Percentiles rank a stretch among this genome's conserved stretches.
Conservation (phyloP, 2,329 filamentous ascomycete genomes). For the Dactylella cylindrospora region DNA sequence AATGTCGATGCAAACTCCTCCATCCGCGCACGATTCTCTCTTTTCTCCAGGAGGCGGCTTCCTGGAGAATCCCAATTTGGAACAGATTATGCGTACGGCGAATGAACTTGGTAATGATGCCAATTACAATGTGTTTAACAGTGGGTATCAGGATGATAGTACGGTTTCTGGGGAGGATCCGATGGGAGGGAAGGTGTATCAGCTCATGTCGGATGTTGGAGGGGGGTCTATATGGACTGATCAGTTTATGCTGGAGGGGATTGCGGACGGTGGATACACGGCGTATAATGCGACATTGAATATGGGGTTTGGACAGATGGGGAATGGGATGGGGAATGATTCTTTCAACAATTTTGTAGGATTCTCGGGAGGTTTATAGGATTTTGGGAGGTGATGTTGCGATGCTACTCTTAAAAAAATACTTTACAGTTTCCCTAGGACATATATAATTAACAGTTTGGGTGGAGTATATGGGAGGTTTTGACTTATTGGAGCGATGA, state of each 20-base stretch:
- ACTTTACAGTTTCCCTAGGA: too few species aligned
- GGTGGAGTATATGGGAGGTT: conserved; percentile 18
- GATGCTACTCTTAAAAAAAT: too few species aligned
- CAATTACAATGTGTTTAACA: conserved; percentile 40
- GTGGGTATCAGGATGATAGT: conserved; percentile 32
- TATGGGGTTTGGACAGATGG: conserved; percentile 20
- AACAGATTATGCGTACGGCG: conserved; percentile 40
- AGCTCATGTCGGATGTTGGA: conserved; percentile 41
- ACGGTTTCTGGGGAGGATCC: conserved; percentile 19
- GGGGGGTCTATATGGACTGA: conserved; percentile 38
- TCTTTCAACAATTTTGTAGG: conserved; percentile 41
- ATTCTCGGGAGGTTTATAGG: conserved; percentile 35
- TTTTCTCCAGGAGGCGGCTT: conserved; percentile 27
- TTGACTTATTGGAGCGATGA: conserved; percentile 12
- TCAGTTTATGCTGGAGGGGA: conserved; percentile 30
- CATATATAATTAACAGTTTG: too few species aligned
- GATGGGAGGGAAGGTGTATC: conserved; percentile 42
- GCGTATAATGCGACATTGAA: conserved; percentile 33
- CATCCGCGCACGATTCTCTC: conserved; percentile 27
- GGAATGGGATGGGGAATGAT: conserved; percentile 7
- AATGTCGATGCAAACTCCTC: conserved; percentile 38
- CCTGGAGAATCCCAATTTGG: conserved; percentile 30
- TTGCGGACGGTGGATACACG: conserved; percentile 8
- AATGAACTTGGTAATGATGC: conserved; percentile 28
- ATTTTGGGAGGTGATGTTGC: background rate